phyloP scores from a whole-genome alignment of 192 early-diverging fungal genomes.

The Geranomyces variabilis region DNA sequence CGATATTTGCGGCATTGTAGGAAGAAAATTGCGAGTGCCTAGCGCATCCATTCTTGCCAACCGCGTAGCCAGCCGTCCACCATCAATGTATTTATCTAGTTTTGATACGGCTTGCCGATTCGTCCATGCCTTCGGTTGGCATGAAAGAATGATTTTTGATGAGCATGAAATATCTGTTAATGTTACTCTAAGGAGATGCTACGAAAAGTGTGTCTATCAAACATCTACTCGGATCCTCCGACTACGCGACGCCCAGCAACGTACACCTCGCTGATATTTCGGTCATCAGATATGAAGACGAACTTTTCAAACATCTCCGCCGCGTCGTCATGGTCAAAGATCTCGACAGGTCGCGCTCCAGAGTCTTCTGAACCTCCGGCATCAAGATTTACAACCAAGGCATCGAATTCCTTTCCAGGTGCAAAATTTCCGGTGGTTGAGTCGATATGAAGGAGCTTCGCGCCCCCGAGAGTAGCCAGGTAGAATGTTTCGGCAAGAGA shows the following conservation, averaged over 20 bases:
- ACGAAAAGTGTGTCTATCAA: too few relatives aligned
- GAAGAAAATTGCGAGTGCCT: too few relatives aligned
- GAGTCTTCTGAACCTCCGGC: conserved; percentile 1
- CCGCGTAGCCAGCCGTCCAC: too few relatives aligned
- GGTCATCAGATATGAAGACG: conserved; percentile 87
- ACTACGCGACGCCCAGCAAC: conserved; percentile 60
- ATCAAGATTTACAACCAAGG: conserved; percentile 69
- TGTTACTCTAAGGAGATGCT: too few relatives aligned
- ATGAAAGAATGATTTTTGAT: too few relatives aligned
- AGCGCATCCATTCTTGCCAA: too few relatives aligned
- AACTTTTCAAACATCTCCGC: conserved; percentile 80
- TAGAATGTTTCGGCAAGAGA: conserved; percentile 70
- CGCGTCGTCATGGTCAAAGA: conserved; percentile 65
- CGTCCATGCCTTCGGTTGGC: too few relatives aligned
- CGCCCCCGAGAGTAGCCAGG: conserved; percentile 90
- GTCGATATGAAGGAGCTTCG: conserved; percentile 74
- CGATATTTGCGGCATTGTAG: neutral
- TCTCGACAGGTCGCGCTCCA: conserved; percentile 54
- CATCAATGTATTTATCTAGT: too few relatives aligned
- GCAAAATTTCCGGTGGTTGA: conserved; percentile 80
- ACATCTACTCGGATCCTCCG: too few relatives aligned
- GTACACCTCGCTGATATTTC: conserved; percentile 80
- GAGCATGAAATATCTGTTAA: too few relatives aligned
- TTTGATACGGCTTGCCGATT: too few relatives aligned
- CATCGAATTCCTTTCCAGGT: conserved; percentile 90